Base-by-base conservation (phyloP, 2,329 filamentous ascomycete species). In the Aureobasidium sp. region DNA sequence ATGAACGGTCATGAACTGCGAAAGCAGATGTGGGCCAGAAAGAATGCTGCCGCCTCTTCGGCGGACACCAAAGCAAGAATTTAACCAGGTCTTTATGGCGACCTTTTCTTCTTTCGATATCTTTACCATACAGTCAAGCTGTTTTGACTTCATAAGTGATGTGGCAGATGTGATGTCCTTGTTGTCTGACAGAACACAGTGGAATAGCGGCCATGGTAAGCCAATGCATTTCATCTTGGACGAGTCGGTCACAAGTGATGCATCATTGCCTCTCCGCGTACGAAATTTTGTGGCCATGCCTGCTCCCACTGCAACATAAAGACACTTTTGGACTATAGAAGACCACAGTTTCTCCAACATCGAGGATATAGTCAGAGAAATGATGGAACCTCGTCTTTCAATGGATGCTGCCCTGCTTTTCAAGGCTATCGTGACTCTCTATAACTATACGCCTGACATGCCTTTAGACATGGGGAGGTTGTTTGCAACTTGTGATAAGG, bases 21-120 rank as follows among this genome's bases (percentile, higher is more conserved):
- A 14, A 64, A 64, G 58, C 27, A 51, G 15, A 61, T 64, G 57
- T 64, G 62, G 62, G 62, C 53, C 27, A 64, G 62, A 61, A 44
- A 66, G 67, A 55, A 64, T 22, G 44, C 56, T 20, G 42, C 44
- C 39, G 34, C 44, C 39, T 17, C 34, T 11, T 3, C 14, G 14
- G 36, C 34, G 17, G 31, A 22, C 15, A 31, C 27, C 6, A 42
- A 31, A 31, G 36, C 52, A 44, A 55, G 39, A 9, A 56, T 56
- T 15, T 49, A 34, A 12, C 3, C 47, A 34, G n/a, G 29, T 22
- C 20, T 1, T 2, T 14, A 2, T 14, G 1, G 5, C 5, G 20
- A 20, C 5, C n/a, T 22, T 17, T 3, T 8, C 39, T n/a, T 41
- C 7, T 17, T n/a, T 41, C 8, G 7, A 41, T n/a, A n/a, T 1